Conservation (phyloP, 2,329 filamentous ascomycete genomes). For the Penicillium sp. region DNA sequence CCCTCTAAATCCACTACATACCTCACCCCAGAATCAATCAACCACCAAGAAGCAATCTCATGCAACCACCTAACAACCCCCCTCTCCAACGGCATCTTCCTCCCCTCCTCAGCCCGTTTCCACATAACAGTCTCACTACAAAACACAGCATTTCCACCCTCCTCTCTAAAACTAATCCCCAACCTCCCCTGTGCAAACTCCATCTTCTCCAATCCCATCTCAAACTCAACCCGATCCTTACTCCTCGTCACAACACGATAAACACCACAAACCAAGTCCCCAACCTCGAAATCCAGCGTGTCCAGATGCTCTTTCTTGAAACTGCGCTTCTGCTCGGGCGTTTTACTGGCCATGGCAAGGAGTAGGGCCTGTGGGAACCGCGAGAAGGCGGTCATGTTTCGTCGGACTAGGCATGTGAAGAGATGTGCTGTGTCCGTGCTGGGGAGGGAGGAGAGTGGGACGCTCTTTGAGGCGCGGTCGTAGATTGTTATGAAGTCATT, state of each 20-base stretch:
- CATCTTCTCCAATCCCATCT: conserved; percentile 21
- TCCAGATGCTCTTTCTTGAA: conserved; percentile 28
- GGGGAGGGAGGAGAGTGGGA: conserved; percentile 22
- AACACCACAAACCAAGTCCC: conserved; percentile 33
- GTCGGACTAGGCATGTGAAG: conserved; percentile 30
- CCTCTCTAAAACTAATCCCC: conserved; percentile 20
- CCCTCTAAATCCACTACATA: conserved; percentile 29
- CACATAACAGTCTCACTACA: conserved; percentile 34
- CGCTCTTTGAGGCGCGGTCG: conserved; percentile 23
- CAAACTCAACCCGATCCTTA: conserved; percentile 32
- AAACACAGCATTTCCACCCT: conserved; percentile 21
- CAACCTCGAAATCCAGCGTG: conserved; percentile 27
- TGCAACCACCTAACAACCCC: conserved; percentile 30
- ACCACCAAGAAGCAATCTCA: conserved; percentile 37
- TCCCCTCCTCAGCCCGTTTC: conserved; percentile 18
- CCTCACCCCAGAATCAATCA: conserved; percentile 33
- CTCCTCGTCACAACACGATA: conserved; percentile 30
- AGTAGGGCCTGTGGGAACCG: conserved; percentile 33
- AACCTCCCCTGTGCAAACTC: conserved; percentile 24
- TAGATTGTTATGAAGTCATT: conserved; percentile 22
- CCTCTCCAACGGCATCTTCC: conserved; percentile 31
- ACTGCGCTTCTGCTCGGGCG: conserved; percentile 17
- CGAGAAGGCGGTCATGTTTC: conserved; percentile 35
- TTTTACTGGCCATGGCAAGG: conserved; percentile 21
- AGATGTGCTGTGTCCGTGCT: conserved; percentile 17